These are phyloP conservation scores for Pythium aristosporum DNA, from an alignment of 352 stramenopile genomes.

Conservation along the genomic window DNA sequence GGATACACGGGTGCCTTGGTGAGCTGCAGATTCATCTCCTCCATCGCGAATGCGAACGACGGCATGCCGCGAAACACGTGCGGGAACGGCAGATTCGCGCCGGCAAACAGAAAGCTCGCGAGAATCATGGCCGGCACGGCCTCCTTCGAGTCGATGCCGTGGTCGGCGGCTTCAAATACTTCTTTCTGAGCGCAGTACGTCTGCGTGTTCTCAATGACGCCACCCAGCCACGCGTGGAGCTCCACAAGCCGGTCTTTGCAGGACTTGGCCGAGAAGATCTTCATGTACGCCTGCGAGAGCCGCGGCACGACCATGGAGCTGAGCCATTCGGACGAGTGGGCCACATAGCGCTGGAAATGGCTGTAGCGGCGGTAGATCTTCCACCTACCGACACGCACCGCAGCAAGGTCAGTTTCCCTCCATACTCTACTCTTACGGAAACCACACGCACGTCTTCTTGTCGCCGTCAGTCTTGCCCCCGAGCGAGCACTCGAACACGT, in stretches of 20 bases:
- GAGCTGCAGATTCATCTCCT: conserved; percentile 71
- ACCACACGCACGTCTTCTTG: conserved; percentile 37
- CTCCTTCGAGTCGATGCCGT: conserved; percentile 35
- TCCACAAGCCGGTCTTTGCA: conserved; percentile 78
- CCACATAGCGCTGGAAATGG: conserved; percentile 77
- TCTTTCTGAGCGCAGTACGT: conserved; percentile 46
- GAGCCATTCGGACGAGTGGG: conserved; percentile 57
- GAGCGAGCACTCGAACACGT: conserved; percentile 76
- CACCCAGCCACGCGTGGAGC: conserved; percentile 63
- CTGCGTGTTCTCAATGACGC: conserved; percentile 73
- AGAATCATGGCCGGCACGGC: conserved; percentile 57
- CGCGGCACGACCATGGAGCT: conserved; percentile 54
- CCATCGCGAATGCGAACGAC: conserved; percentile 65
- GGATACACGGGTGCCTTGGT: conserved; percentile 52
- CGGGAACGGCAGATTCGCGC: conserved; percentile 72
- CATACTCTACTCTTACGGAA: no score
- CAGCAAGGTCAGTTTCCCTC: no score
- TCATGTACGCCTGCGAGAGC: conserved; percentile 76
- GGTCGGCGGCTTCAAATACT: conserved; percentile 13
- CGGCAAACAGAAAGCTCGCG: conserved; percentile 67
- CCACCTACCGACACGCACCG: conserved; percentile 38
- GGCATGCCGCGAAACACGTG: conserved; percentile 66
- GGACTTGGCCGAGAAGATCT: conserved; percentile 78
- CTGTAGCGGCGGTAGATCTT: conserved; percentile 86
- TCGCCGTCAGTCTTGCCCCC: conserved; percentile 31